Conservation (phyloP, 2,329 filamentous ascomycete species). For the Exophiala dermatitidis region DNA sequence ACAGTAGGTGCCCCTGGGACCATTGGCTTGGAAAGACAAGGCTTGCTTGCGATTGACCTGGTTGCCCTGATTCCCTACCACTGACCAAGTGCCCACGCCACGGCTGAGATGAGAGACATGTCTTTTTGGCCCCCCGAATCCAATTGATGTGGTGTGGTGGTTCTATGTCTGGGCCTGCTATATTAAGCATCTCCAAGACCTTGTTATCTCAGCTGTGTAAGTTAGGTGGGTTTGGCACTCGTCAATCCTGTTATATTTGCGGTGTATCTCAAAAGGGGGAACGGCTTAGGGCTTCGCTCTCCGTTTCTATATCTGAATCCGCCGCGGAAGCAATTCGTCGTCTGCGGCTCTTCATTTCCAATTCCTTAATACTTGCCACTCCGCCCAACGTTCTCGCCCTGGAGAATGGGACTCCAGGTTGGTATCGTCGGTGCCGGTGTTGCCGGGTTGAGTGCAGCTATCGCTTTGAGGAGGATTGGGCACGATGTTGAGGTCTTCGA, state of each 20-base stretch:
- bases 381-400: background rate
- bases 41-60: background rate
- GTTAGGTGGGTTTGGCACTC: background rate
- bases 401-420: slow-evolving; percentile 14
- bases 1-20: too few species aligned
- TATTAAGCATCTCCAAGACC: background rate
- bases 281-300: too few species aligned
- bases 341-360: background rate
- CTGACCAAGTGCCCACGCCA: slow-evolving; percentile 8
- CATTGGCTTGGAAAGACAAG: background rate
- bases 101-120: slow-evolving; percentile 2
- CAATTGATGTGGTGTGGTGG: background rate
- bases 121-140: slow-evolving; percentile 7
- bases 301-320: too few species aligned
- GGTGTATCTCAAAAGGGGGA: background rate
- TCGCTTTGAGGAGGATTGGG: slow-evolving; percentile 31
- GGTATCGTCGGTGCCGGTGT: slow-evolving; percentile 33
- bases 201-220: background rate
- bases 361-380: background rate
- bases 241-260: background rate
- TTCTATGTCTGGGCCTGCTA: background rate
- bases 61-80: background rate
- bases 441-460: slow-evolving; percentile 31
- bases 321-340: too few species aligned
- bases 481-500: slow-evolving; percentile 33